Evolutionary conservation across 306 rosid species (phyloP).

Genomic region (Fragaria nilgerrensis): DNA sequence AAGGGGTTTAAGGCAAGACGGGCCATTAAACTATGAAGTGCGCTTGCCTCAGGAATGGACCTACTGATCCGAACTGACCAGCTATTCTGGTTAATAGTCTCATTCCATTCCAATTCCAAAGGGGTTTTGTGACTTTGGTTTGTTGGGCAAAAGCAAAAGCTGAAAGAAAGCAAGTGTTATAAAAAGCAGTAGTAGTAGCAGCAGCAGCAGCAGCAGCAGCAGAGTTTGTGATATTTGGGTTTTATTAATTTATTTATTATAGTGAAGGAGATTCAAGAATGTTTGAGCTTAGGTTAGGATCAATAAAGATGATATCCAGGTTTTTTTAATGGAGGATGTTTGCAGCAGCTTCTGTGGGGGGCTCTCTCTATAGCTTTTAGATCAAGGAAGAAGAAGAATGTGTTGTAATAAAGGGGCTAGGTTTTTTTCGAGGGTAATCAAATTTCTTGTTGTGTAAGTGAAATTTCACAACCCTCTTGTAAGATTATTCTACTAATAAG

Average conservation of each 20-base stretch:
- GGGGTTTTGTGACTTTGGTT: slow-evolving; percentile 7
- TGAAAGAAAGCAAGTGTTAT: slow-evolving; percentile 15
- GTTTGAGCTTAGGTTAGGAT: slow-evolving; percentile 41
- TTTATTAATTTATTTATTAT: slow-evolving; percentile 16
- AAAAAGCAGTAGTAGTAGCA: slow-evolving; percentile 3
- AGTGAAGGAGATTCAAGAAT: slow-evolving; percentile 40
- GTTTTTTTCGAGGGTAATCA: background rate
- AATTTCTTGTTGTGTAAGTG: background rate
- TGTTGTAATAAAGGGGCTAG: slow-evolving; percentile 33
- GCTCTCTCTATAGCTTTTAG: slow-evolving; percentile 27
- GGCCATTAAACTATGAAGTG: slow-evolving; percentile 41
- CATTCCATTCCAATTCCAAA: slow-evolving; percentile 7
- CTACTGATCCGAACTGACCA: slow-evolving; percentile 33
- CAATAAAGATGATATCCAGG: slow-evolving; percentile 45
- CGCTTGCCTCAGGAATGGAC: slow-evolving; percentile 88
- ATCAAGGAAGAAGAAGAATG: slow-evolving; percentile 15
- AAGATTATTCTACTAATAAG: slow-evolving; percentile 14
- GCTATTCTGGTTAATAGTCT: background rate
- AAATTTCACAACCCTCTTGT: slow-evolving; percentile 1
- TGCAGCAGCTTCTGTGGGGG: slow-evolving; percentile 37
- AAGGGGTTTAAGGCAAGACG: slow-evolving; percentile 40
- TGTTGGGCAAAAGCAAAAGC: background rate
- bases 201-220: background rate
- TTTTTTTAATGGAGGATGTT: slow-evolving; percentile 34
- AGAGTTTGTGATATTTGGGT: slow-evolving; percentile 32